A percentile compares a stretch with the other conserved stretches of the same genome.
Conservation (phyloP, 495 filamentous ascomycete genomes). For the Neurospora hispaniola region DNA sequence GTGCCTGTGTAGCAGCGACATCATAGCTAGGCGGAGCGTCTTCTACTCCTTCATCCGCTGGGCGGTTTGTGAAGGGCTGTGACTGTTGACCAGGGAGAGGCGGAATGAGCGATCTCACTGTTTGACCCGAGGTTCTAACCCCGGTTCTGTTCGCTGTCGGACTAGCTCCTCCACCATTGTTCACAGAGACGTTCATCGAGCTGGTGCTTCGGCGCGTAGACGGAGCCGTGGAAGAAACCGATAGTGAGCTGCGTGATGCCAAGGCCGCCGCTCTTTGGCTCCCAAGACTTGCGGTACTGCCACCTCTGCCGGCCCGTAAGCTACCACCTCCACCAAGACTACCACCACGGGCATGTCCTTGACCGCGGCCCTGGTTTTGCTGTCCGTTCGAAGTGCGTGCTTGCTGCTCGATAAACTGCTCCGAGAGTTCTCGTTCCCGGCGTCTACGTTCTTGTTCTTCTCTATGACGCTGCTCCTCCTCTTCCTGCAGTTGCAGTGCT, state of each 20-base stretch:
- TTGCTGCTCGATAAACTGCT: slow-evolving; percentile 50
- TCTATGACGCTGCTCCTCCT: slow-evolving; percentile 61
- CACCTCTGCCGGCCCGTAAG: slow-evolving; percentile 9
- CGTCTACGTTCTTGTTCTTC: slow-evolving; percentile 35
- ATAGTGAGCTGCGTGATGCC: slow-evolving; percentile 2
- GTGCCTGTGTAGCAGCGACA: slow-evolving; percentile 54
- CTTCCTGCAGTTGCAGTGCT: slow-evolving; percentile 73
- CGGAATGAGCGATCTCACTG: slow-evolving; percentile 36
- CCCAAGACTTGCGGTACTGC: not conserved
- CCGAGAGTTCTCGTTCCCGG: slow-evolving; percentile 38
- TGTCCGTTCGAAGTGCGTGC: slow-evolving; percentile 10
- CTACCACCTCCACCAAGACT: slow-evolving; percentile 6
- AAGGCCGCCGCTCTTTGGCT: not conserved
- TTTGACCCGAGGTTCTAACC: slow-evolving; percentile 19
- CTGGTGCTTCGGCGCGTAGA: slow-evolving; percentile 11
- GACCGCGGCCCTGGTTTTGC: not conserved
- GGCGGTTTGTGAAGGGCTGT: slow-evolving; percentile 21
- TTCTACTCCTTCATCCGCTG: slow-evolving; percentile 41
- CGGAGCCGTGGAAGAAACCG: not conserved
- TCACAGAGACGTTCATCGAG: slow-evolving; percentile 12
- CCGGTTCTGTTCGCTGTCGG: slow-evolving; percentile 12
- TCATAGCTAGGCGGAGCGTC: slow-evolving; percentile 74
- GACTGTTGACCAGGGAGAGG: slow-evolving; percentile 7
- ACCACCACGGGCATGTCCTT: slow-evolving; percentile 3
- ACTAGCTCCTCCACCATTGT: slow-evolving; percentile 9